A percentile compares a stretch with the other conserved stretches of the same genome.
Evolutionary conservation across 768 basidiomycete genomes (phyloP).

Genomic region (Boletus tylopilopsis): DNA sequence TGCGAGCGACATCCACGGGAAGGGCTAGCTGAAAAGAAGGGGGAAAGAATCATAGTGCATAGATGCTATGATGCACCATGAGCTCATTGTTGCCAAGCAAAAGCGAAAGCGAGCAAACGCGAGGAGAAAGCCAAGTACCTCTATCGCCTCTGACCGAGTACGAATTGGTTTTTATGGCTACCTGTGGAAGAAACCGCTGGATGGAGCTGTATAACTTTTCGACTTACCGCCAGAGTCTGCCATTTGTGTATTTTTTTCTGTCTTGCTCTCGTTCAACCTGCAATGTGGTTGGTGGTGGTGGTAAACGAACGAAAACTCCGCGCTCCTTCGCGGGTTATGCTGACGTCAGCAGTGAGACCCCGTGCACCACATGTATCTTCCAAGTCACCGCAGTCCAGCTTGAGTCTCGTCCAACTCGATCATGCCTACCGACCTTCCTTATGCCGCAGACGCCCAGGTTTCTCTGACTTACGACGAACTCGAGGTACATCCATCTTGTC

Average conservation of each 20-base stretch:
- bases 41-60: conserved; percentile 43
- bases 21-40: conserved; percentile 57
- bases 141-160: conserved; percentile 31
- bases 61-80: conserved; percentile 53
- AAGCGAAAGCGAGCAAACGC: conserved; percentile 26
- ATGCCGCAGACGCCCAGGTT: conserved; percentile 91
- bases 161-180: conserved; percentile 27
- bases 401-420: conserved; percentile 13
- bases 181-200: conserved; percentile 28
- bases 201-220: conserved; percentile 8
- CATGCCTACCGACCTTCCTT: conserved; percentile 84
- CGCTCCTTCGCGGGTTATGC: conserved; percentile 3
- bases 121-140: conserved; percentile 34
- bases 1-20: conserved; percentile 37
- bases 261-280: conserved; percentile 11
- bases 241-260: conserved; percentile 31
- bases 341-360: conserved; percentile 27
- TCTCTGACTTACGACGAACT: conserved; percentile 88
- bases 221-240: conserved; percentile 58
- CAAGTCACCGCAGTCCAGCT: conserved; percentile 12
- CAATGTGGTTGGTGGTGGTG: conserved; percentile 29
- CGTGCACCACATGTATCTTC: conserved; percentile 8
- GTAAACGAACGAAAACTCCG: conserved; percentile 23
- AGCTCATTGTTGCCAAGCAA: conserved; percentile 51
- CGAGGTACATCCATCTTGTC: conserved; percentile 47